Conservation (phyloP, 2,329 filamentous ascomycete species). For the Niveomyces coronatus region DNA sequence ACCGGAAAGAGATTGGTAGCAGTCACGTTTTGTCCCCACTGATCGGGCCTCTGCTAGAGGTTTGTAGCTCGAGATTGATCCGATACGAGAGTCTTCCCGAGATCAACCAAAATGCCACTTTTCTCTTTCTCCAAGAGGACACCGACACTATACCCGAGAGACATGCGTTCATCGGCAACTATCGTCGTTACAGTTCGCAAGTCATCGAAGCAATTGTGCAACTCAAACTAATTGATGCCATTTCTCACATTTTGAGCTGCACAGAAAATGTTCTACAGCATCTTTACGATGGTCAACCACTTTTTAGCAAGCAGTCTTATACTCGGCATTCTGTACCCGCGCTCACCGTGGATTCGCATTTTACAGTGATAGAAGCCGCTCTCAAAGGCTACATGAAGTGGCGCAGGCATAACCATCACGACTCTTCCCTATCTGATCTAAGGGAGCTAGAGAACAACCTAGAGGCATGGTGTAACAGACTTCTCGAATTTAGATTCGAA, state of each 20-base stretch:
- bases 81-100: constrained; percentile 81
- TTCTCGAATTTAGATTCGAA: constrained; percentile 64
- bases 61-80: constrained; percentile 73
- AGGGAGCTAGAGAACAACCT: constrained; percentile 51
- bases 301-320: constrained; percentile 54
- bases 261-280: constrained; percentile 65
- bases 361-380: constrained; percentile 78
- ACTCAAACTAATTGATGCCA: constrained; percentile 71
- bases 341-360: constrained; percentile 77
- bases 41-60: constrained; percentile 68
- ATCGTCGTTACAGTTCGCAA: constrained; percentile 78
- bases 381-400: constrained; percentile 84
- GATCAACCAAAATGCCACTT: constrained; percentile 68
- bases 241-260: constrained; percentile 74
- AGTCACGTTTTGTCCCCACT: constrained; percentile 51
- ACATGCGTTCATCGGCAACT: constrained; percentile 92
- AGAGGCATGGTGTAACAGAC: constrained; percentile 60
- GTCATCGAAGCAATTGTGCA: constrained; percentile 82
- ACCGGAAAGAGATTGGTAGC: constrained; percentile 55
- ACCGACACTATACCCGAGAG: constrained; percentile 90
- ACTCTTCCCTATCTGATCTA: constrained; percentile 35
- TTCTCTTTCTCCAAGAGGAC: constrained; percentile 80
- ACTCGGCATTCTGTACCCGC: constrained; percentile 62
- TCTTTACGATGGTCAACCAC: constrained; percentile 60
- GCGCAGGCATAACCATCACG: constrained; percentile 30